phyloP scores from a whole-genome alignment of 2,329 filamentous ascomycete genomes.

The Pestalotiopsis sp. region DNA sequence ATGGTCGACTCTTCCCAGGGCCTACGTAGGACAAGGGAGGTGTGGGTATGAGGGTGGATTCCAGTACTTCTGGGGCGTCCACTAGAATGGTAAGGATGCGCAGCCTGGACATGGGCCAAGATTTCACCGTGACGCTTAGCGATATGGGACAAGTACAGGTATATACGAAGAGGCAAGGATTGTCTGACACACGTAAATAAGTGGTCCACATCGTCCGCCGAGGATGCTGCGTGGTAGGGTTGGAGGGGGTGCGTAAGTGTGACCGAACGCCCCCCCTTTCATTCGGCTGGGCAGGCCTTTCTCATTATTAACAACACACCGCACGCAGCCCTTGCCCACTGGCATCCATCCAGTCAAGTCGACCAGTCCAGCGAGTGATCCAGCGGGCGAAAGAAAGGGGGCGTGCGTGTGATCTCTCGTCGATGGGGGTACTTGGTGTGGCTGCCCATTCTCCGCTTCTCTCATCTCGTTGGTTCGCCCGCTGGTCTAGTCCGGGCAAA shows the following conservation, averaged over 20 bases:
- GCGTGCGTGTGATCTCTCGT: constrained; percentile 30
- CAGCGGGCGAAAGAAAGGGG: constrained; percentile 23
- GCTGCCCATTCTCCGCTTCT: constrained; percentile 31
- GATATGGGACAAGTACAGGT: constrained; percentile 30
- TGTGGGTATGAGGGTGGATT: constrained; percentile 30
- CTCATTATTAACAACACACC: constrained; percentile 32
- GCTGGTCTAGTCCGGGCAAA: constrained; percentile 27
- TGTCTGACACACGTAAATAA: constrained; percentile 54
- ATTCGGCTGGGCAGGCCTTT: constrained; percentile 18
- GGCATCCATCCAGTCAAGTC: background rate
- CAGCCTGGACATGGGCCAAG: constrained; percentile 17
- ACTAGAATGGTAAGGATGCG: constrained; percentile 28
- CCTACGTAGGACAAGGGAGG: constrained; percentile 18
- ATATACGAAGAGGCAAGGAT: constrained; percentile 48
- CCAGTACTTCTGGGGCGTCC: constrained; percentile 33
- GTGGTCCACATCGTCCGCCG: constrained; percentile 29
- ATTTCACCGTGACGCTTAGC: constrained; percentile 30
- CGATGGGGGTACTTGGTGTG: constrained; percentile 16
- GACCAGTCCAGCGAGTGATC: background rate
- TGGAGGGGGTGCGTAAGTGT: constrained; percentile 26
- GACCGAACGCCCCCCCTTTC: constrained; percentile 21
- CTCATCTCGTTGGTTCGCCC: constrained; percentile 27
- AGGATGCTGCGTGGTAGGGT: background rate
- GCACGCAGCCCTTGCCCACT: background rate
- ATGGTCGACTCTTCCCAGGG: constrained; percentile 19